These are phyloP conservation scores for Megacollybia platyphylla DNA, from an alignment of 1,284 basidiomycete genomes.

Conservation along the genomic window DNA sequence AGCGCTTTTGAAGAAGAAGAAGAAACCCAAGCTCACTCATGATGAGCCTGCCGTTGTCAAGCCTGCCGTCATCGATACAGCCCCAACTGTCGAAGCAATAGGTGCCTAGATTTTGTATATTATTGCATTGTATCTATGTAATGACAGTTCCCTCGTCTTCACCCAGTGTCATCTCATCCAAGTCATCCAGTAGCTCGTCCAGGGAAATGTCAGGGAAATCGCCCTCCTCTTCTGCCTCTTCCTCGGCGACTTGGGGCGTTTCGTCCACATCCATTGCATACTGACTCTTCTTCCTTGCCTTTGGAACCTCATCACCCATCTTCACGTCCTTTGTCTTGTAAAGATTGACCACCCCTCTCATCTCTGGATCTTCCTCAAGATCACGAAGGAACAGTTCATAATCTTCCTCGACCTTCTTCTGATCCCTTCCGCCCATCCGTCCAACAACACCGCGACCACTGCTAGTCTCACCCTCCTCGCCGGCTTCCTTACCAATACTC, in stretches of 20 bases:
- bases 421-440: constrained; percentile 81
- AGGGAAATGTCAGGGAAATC: constrained; percentile 87
- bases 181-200: constrained; percentile 86
- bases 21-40: constrained; percentile 56
- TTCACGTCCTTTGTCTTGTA: constrained; percentile 57
- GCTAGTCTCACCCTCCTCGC: constrained; percentile 69
- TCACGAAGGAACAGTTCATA: constrained; percentile 95
- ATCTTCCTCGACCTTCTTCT: constrained; percentile 91
- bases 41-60: constrained; percentile 13
- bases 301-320: constrained; percentile 31
- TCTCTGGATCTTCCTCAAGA: constrained; percentile 92
- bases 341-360: constrained; percentile 81
- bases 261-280: constrained; percentile 70
- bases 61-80: constrained; percentile 9
- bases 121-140: not conserved
- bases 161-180: constrained; percentile 73
- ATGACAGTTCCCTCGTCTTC: constrained; percentile 9
- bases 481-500: constrained; percentile 90
- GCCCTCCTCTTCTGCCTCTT: constrained; percentile 61
- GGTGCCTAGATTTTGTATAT: constrained; percentile 15
- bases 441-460: constrained; percentile 78
- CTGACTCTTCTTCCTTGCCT: constrained; percentile 33
- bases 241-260: constrained; percentile 18
- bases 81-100: constrained; percentile 16
- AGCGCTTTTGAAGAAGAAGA: constrained; percentile 77